These are phyloP conservation scores for Chiua sp. DNA, from an alignment of 1,284 basidiomycete species.

Conservation along the genomic window DNA sequence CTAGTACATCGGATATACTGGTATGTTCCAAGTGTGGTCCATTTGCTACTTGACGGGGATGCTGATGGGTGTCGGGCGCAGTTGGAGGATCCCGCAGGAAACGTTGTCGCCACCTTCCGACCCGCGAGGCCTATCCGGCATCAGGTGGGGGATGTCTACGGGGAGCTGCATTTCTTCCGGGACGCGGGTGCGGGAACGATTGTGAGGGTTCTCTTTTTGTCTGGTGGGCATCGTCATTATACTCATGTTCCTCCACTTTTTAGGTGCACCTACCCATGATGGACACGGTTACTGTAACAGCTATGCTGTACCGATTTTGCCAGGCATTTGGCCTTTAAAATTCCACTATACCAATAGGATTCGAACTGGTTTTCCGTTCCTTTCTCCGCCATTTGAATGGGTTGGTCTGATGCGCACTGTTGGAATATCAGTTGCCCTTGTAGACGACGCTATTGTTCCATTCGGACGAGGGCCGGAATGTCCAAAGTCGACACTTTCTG, in stretches of 20 bases:
- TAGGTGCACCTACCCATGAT: constrained; percentile 87
- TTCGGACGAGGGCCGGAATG: no score
- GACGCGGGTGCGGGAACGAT: constrained; percentile 79
- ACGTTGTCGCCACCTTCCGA: constrained; percentile 77
- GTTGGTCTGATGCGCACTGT: no score
- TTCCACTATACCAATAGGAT: no score
- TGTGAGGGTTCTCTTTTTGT: constrained; percentile 46
- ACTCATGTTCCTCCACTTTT: constrained; percentile 27
- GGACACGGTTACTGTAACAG: constrained; percentile 82
- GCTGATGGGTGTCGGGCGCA: constrained; percentile 37
- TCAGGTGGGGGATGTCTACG: constrained; percentile 82
- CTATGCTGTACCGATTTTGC: constrained; percentile 83
- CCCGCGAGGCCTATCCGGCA: constrained; percentile 76
- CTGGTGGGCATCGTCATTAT: constrained; percentile 17
- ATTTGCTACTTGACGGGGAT: constrained; percentile 20
- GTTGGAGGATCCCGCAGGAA: constrained; percentile 73
- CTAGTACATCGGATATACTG: constrained; percentile 61
- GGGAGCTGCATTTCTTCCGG: constrained; percentile 81
- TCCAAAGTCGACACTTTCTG: no score
- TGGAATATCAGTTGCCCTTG: no score
- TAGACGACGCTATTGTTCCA: no score
- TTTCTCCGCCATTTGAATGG: no score
- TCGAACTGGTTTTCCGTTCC: no score
- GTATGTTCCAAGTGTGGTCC: constrained; percentile 47
- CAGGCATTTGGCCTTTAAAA: constrained; percentile 67